phyloP scores from a whole-genome alignment of 192 early-diverging fungal species.

The Tieghemiomyces parasiticus region DNA sequence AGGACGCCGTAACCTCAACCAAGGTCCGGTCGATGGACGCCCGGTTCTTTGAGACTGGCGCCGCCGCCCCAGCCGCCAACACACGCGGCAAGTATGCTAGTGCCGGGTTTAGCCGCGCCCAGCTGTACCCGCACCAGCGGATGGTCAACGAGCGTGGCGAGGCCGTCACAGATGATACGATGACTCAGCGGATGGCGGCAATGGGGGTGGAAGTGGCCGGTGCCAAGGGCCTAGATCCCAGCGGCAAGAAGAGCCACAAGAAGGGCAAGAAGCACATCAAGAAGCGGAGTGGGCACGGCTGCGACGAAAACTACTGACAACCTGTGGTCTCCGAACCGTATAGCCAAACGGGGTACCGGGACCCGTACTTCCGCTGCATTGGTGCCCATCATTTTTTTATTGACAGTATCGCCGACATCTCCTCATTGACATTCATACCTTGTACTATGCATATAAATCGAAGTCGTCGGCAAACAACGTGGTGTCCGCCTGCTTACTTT shows the following conservation, averaged over 20 bases:
- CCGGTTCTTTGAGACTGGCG: constrained; percentile 10
- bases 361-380: too few species aligned
- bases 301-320: constrained; percentile 18
- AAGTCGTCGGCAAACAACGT: too few species aligned
- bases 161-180: constrained; percentile 18
- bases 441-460: too few species aligned
- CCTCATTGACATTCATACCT: too few species aligned
- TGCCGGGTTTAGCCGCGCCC: constrained; percentile 32
- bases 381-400: too few species aligned
- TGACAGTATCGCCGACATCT: too few species aligned
- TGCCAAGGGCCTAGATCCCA: constrained; percentile 17
- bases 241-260: constrained; percentile 37
- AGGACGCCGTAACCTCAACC: constrained; percentile 17
- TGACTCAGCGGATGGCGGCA: constrained; percentile 16
- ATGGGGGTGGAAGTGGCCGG: constrained; percentile 11
- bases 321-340: too few species aligned
- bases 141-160: constrained; percentile 28
- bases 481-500: too few species aligned
- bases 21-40: constrained; percentile 15
- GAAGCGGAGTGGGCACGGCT: constrained; percentile 46
- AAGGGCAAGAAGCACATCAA: constrained; percentile 68
- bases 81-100: constrained; percentile 33
- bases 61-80: constrained; percentile 21
- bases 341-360: too few species aligned
- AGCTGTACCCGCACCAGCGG: constrained; percentile 45